Conservation (phyloP, 2,329 filamentous ascomycete genomes). For the Mycogone perniciosa region DNA sequence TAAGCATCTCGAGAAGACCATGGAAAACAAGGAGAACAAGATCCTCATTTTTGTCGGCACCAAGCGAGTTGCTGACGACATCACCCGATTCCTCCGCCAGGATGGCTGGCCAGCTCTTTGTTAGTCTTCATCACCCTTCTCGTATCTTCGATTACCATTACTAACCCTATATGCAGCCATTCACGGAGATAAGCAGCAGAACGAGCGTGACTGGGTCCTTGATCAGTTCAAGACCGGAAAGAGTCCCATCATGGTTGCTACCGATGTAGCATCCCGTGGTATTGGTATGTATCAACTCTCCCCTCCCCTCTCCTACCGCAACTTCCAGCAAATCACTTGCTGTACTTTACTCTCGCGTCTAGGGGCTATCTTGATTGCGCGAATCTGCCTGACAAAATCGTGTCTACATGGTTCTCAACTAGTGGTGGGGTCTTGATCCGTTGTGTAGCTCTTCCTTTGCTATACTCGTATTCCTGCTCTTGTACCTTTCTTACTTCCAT, state of each 20-base stretch:
- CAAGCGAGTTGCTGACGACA: slow-evolving; percentile 96
- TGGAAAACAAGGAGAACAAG: slow-evolving; percentile 96
- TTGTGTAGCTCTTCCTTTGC: slow-evolving; percentile 43
- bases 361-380: slow-evolving; percentile 83
- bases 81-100: slow-evolving; percentile 93
- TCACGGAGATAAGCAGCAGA: slow-evolving; percentile 98
- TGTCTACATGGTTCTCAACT: slow-evolving; percentile 73
- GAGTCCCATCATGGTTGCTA: slow-evolving; percentile 99
- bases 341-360: slow-evolving; percentile 90
- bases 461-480: slow-evolving; percentile 72
- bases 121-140: slow-evolving; percentile 43
- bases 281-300: slow-evolving; percentile 83
- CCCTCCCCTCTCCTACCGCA: slow-evolving; percentile 42
- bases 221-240: slow-evolving; percentile 99
- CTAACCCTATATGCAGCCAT: slow-evolving; percentile 59
- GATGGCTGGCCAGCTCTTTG: slow-evolving; percentile 96
- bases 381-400: slow-evolving; percentile 84
- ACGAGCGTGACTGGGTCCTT: slow-evolving; percentile 98
- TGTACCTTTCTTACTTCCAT: slow-evolving; percentile 52
- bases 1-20: slow-evolving; percentile 95
- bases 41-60: slow-evolving; percentile 88
- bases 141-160: slow-evolving; percentile 24
- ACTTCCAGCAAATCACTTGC: slow-evolving; percentile 53
- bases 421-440: slow-evolving; percentile 76
- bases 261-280: slow-evolving; percentile 99